A percentile compares a stretch with the other conserved stretches of the same genome.
These are phyloP conservation scores for Rhynchospora breviuscula DNA, from an alignment of 176 grass and related monocot genomes.

Conservation along the genomic window DNA sequence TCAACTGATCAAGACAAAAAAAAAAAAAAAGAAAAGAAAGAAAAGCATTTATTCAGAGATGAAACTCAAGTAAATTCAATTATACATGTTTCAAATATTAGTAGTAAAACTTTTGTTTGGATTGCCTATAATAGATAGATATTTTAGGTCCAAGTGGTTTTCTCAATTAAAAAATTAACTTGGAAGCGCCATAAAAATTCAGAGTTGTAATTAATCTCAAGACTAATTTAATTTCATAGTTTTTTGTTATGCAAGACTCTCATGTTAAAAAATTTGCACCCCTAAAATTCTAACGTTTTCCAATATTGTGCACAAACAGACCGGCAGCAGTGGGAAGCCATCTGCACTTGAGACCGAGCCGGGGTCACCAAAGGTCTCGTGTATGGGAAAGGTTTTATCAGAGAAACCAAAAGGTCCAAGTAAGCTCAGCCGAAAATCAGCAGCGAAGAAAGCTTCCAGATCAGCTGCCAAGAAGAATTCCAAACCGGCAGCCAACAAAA, in stretches of 20 bases:
- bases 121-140: background rate
- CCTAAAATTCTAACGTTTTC: background rate
- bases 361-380: constrained; percentile 76
- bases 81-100: background rate
- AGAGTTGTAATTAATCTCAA: background rate
- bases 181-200: background rate
- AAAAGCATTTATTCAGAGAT: background rate
- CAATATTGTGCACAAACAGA: background rate
- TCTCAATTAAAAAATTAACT: background rate
- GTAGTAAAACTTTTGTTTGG: background rate
- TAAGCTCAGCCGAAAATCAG: background rate
- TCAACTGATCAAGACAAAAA: background rate
- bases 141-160: background rate
- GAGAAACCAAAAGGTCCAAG: constrained; percentile 32
- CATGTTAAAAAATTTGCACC: background rate
- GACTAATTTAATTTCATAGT: background rate
- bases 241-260: background rate
- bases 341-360: constrained; percentile 50
- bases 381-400: constrained; percentile 83
- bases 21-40: background rate
- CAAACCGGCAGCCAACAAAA: background rate
- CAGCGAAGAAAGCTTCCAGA: background rate
- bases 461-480: background rate
- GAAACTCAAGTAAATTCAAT: background rate
- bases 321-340: background rate